Evolutionary conservation across 768 basidiomycete genomes (phyloP), one percentile per base, ranked within the genome.

Genomic region (Psilocybe cubensis): DNA sequence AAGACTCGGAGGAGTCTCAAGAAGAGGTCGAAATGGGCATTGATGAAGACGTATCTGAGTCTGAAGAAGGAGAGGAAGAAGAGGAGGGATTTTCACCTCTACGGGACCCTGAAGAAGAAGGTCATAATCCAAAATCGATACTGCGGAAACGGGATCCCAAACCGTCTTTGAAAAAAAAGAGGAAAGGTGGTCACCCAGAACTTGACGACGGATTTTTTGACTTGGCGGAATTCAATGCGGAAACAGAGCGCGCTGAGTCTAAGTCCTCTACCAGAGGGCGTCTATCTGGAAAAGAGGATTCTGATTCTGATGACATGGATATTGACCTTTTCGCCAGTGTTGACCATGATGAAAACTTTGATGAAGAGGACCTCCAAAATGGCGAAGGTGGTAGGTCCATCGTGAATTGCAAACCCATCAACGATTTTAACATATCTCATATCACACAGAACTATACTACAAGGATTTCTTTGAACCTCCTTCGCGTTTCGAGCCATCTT

Each of bases 171-270:
- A 68, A 62, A 62, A 68, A 66, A 52, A 65, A 63, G 52, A 72
- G 65, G 46, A 65, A 62, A 55, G 58, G 54, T 4, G 43, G 46
- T 40, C 61, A 63, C 50, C 43, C 71, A 40, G 80, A 81, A 41
- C 82, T 98, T 25, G 89, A 98, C 70, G 96, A 98, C 68, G 85
- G 80, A 12, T 98, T 98, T 76, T 98, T 98, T 73, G 82, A 89
- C 59, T 81, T 99, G 45, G 84, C 85, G 25, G 79, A 85, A 18
- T 99, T 99, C 78, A 97, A 98, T 65, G 81, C 86, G 2, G 86
- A 94, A 69, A 88, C 89, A 2, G 91, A 92, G 69, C 84, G 83
- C 62, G 83, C 86, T 2, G 95, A 96, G 70, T 83, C 87, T 12
- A 80, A 73, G 56, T 78, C 75, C 14, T 79, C 83, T 9, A 86